A percentile compares a stretch with the other conserved stretches of the same genome.
These are phyloP conservation scores for Leishmania braziliensis DNA, from an alignment of 208 protist genomes.

Conservation along the genomic window DNA sequence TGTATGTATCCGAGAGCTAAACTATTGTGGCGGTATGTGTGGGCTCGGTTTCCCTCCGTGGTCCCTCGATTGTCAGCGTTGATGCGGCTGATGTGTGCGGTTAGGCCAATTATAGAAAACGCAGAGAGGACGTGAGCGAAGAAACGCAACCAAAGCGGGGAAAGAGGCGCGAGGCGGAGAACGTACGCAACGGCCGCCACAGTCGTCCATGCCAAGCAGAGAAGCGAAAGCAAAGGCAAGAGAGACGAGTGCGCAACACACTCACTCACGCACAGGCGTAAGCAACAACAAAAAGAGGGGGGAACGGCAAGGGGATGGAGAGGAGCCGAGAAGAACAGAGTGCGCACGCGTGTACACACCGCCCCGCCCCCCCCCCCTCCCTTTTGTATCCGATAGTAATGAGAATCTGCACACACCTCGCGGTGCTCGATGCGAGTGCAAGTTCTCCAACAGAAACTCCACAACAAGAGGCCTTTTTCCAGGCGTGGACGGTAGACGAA, in stretches of 20 bases:
- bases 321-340: background rate
- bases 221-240: background rate
- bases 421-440: background rate
- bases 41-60: background rate
- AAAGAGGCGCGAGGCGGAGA: background rate
- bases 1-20: too few relatives aligned
- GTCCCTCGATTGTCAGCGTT: background rate
- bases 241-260: background rate
- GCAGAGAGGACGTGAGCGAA: background rate
- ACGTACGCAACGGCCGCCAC: background rate
- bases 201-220: background rate
- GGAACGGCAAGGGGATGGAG: background rate
- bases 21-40: background rate
- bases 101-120: background rate
- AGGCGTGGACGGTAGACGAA: background rate
- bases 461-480: background rate
- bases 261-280: background rate
- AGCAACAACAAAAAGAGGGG: background rate
- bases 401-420: background rate
- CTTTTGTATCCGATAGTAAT: background rate
- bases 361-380: background rate
- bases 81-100: background rate
- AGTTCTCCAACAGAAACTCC: background rate
- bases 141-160: background rate
- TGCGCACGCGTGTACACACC: background rate